These are phyloP conservation scores for Rhytidiadelphus loreus DNA, from an alignment of 225 moss, liverwort and hornwort genomes.

Conservation along the genomic window DNA sequence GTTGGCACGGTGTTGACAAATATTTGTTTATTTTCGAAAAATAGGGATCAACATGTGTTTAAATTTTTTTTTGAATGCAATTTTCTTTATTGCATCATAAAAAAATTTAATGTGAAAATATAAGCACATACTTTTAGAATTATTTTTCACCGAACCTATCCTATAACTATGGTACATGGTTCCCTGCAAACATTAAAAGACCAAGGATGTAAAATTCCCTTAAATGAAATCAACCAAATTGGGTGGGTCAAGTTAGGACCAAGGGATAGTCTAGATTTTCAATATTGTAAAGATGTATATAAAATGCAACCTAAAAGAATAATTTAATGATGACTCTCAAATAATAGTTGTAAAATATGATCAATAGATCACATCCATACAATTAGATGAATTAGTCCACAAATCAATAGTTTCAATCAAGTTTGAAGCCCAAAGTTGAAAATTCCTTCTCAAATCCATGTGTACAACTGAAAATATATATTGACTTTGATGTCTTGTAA, in stretches of 20 bases:
- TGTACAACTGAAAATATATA: no score
- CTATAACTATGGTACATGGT: not conserved
- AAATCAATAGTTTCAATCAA: not conserved
- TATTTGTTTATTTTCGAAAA: not conserved
- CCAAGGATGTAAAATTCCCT: not conserved
- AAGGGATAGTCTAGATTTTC: not conserved
- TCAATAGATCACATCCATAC: not conserved
- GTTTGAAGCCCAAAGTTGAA: not conserved
- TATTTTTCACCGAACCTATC: not conserved
- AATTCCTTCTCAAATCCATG: not conserved
- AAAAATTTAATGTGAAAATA: not conserved
- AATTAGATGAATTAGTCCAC: not conserved
- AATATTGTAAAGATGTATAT: not conserved
- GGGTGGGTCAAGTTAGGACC: not conserved
- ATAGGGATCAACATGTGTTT: not conserved
- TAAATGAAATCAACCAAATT: not conserved
- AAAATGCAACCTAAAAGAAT: not conserved
- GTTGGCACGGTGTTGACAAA: rapidly evolving
- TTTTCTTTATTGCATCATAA: not conserved
- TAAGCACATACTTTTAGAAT: not conserved
- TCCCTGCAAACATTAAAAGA: not conserved
- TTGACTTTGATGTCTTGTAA: no score
- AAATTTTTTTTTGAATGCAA: not conserved
- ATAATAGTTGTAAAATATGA: not conserved
- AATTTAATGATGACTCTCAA: not conserved